phyloP scores from a whole-genome alignment of 2,329 filamentous ascomycete species.

The Fusarium transvaalense region DNA sequence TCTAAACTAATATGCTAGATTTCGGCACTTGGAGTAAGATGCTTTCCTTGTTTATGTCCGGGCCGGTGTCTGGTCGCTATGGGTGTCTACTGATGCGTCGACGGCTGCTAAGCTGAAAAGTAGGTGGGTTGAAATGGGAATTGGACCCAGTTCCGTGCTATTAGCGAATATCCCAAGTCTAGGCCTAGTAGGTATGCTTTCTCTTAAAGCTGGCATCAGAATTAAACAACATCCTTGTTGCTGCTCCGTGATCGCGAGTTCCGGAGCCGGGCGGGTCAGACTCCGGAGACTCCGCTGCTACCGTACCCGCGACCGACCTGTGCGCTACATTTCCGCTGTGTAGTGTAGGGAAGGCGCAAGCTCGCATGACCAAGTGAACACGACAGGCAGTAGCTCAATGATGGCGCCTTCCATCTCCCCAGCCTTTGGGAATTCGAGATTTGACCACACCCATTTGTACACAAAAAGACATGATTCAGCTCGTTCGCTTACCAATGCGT shows the following conservation, averaged over 20 bases:
- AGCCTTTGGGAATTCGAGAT: neutral
- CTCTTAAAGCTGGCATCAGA: neutral
- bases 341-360: conserved; percentile 6
- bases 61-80: neutral
- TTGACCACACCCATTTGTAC: conserved; percentile 16
- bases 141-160: neutral
- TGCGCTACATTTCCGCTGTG: conserved; percentile 18
- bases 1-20: neutral
- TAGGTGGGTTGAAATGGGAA: neutral
- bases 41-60: neutral
- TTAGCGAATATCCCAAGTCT: neutral
- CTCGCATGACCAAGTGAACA: conserved; percentile 26
- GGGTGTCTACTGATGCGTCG: neutral
- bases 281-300: conserved; percentile 23
- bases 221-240: neutral
- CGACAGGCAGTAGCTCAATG: neutral
- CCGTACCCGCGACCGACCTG: conserved; percentile 5
- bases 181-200: neutral
- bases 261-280: conserved; percentile 23
- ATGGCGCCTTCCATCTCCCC: conserved; percentile 23
- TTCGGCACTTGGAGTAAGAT: neutral
- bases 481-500: conserved; percentile 41
- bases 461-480: conserved; percentile 12
- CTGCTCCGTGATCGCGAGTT: conserved; percentile 10
- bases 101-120: neutral